Percentiles rank a stretch among this genome's conserved stretches.
Conservation (phyloP, 2,329 filamentous ascomycete species). For the Calycina herbarum region DNA sequence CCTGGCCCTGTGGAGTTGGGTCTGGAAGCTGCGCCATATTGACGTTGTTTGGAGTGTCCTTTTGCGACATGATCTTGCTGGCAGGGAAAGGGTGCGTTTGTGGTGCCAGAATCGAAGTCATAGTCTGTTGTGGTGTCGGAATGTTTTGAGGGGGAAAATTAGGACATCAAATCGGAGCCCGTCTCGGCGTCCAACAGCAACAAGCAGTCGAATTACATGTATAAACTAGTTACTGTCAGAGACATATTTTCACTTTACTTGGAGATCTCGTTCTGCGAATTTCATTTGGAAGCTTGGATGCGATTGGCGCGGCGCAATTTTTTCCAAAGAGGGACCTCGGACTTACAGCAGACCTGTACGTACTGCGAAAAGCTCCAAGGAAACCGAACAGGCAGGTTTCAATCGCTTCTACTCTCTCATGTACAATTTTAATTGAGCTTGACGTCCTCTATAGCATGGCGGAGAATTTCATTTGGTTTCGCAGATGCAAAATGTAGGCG, state of each 20-base stretch:
- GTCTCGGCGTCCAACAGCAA: neutral
- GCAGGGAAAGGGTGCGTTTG: constrained; percentile 31
- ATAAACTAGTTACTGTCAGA: neutral
- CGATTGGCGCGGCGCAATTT: neutral
- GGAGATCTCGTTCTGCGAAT: neutral
- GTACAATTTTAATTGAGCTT: constrained; percentile 5
- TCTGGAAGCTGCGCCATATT: constrained; percentile 30
- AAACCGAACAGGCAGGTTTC: neutral
- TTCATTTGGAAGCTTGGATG: neutral
- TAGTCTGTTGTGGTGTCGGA: constrained; percentile 26
- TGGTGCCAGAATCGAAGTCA: constrained; percentile 37
- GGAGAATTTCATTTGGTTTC: neutral
- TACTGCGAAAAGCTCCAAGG: neutral
- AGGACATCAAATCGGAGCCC: neutral
- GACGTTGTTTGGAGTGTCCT: constrained; percentile 27
- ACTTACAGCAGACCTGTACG: neutral
- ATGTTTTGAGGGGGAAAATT: neutral
- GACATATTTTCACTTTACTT: neutral
- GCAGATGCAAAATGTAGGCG: neutral
- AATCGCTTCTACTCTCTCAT: constrained; percentile 3
- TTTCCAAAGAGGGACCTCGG: neutral
- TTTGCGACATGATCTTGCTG: constrained; percentile 31
- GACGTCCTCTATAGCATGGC: constrained; percentile 1
- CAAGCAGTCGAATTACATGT: neutral
- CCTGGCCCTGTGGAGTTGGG: constrained; percentile 25